Conservation (phyloP, 2,329 filamentous ascomycete genomes). For the Ascochyta clinopodiicola region DNA sequence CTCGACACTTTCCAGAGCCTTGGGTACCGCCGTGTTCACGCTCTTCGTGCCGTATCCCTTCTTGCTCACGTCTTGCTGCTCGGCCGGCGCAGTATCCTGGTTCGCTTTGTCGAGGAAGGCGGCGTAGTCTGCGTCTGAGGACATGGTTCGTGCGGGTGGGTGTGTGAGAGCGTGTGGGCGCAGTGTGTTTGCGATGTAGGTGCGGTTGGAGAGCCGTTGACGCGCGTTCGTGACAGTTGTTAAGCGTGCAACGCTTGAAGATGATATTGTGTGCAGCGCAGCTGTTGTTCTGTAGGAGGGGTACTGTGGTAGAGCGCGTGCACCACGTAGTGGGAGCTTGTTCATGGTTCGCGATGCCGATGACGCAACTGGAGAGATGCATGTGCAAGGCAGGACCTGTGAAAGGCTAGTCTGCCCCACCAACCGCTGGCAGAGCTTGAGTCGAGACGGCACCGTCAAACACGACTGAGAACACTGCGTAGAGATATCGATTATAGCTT, state of each 20-base stretch:
- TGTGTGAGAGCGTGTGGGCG: neutral
- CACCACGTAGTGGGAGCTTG: slow-evolving; percentile 15
- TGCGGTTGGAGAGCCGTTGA: neutral
- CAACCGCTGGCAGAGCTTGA: neutral
- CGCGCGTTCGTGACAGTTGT: neutral
- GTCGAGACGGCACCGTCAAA: neutral
- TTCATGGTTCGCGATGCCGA: slow-evolving; percentile 30
- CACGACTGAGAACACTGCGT: neutral
- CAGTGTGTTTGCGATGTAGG: neutral
- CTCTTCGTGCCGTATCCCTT: slow-evolving; percentile 42
- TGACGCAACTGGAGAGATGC: slow-evolving; percentile 33
- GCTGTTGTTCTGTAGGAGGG: neutral
- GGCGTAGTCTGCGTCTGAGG: slow-evolving; percentile 81
- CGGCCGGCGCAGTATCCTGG: slow-evolving; percentile 59
- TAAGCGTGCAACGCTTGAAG: neutral
- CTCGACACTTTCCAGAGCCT: slow-evolving; percentile 50
- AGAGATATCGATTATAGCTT: neutral
- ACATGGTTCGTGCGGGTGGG: slow-evolving; percentile 58
- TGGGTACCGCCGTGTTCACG: slow-evolving; percentile 65
- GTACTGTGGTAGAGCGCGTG: slow-evolving; percentile 4
- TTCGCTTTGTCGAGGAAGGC: slow-evolving; percentile 89
- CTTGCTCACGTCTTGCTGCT: slow-evolving; percentile 34
- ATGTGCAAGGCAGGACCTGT: slow-evolving; percentile 13
- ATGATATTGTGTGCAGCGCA: neutral
- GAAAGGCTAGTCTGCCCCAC: slow-evolving; percentile 12